Percentiles rank a stretch among this genome's conserved stretches.
phyloP scores from a whole-genome alignment of 306 rosid genomes.

The Mimosa bimucronata region DNA sequence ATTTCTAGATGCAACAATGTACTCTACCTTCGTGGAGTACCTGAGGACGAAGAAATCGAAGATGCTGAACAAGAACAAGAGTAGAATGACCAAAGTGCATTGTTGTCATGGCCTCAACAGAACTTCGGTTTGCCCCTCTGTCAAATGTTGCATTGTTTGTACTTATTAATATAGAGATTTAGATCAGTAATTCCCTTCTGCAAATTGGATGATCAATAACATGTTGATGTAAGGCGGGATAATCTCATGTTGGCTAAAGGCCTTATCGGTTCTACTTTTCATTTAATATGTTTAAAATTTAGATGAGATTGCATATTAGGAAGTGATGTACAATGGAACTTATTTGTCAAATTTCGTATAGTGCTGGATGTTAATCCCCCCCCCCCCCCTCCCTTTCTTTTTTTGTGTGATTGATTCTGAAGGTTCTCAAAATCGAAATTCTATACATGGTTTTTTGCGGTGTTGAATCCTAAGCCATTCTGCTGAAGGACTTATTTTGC shows the following conservation, averaged over 20 bases:
- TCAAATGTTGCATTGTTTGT: slow-evolving; percentile 24
- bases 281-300: not conserved
- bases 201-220: slow-evolving; percentile 4
- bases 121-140: slow-evolving; percentile 8
- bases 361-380: not conserved
- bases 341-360: not conserved
- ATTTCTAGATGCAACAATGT: slow-evolving; percentile 87
- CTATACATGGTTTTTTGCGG: not conserved
- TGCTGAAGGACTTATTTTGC: not conserved
- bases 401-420: not conserved
- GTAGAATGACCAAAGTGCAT: slow-evolving; percentile 42
- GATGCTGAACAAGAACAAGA: slow-evolving; percentile 81
- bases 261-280: not conserved
- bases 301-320: not conserved
- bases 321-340: not conserved
- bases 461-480: not conserved
- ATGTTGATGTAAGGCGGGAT: slow-evolving; percentile 4
- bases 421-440: not conserved
- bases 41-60: slow-evolving; percentile 95
- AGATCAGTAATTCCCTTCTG: slow-evolving; percentile 25
- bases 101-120: slow-evolving; percentile 28
- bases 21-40: slow-evolving; percentile 93
- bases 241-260: slow-evolving; percentile 7
- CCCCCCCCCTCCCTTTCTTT: too few relatives aligned
- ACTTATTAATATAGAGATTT: slow-evolving; percentile 36